Base-by-base conservation (phyloP, 2,329 filamentous ascomycete genomes). In the Xylaria sp. region DNA sequence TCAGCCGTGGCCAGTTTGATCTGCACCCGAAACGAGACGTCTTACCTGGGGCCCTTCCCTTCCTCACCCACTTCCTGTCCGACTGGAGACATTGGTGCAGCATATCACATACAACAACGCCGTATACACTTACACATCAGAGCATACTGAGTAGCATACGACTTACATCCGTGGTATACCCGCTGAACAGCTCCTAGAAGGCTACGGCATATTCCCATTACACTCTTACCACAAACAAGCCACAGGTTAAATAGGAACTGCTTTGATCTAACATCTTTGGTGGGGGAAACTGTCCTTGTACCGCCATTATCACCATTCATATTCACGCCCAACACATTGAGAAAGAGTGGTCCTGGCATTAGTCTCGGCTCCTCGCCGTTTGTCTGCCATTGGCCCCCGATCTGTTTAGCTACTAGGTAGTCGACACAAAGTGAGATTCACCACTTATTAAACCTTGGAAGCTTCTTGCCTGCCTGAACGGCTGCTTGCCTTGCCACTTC, bases 41-140 rank as follows among this genome's bases (percentile, higher is more conserved):
- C 28, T 31, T 31, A 4, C 28, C 5, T 31, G 4, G 28, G 28
- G 9, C 28, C 4, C 28, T 31, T 9, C 28, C 28, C 28, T 31
- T 31, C 28, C 28, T 19, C 31, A 7, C 14, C 28, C 4, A 31
- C 49, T 35, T 60, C 21, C 52, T 35, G 52, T 40, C 52, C 60
- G 43, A 45, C 56, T 57, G 55, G 46, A 62, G 51, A 49, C 33
- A 50, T 28, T 55, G 50, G 46, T 62, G 62, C 46, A 40, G 11
- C 33, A 42, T 9, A 31, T 31, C 28, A 31, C 28, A 31, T 31
- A 31, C 9, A 31, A 4, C 28, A 9, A 31, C 28, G n/a, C n/a
- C n/a, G n/a, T n/a, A 31, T 31, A 31, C 28, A 31, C 54, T 52
- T 57, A 17, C 31, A 38, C 37, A 11, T 31, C 9, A 9, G 5